Base-by-base conservation (phyloP, 495 filamentous ascomycete genomes). In the Evernia prunastri region DNA sequence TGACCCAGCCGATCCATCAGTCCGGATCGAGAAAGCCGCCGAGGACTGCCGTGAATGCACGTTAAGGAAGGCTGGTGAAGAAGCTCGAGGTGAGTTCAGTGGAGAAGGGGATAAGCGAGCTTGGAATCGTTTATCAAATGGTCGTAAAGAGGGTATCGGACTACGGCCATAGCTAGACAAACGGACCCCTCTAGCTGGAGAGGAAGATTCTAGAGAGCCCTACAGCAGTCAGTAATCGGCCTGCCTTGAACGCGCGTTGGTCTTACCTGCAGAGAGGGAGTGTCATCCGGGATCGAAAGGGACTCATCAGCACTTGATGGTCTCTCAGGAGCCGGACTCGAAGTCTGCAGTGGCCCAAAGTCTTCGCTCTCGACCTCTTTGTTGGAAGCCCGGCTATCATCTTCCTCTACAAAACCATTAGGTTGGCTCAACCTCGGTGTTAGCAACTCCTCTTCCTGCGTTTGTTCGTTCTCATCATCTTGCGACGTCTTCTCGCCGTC, bases 101-200 rank as follows among this genome's bases (percentile, higher is more conserved):
- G 81, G 81, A 4, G 85, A 82, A 2, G 87, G 84, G 25, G 86
- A 83, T 31, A 93, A 80, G 51, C 92, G 88, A 33, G 95, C 91
- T 70, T 94, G 89, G 75, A 97, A 97, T 29, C 95, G 85, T 67
- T 92, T 84, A 69, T 97, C 94, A 71, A 98, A 98, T 13, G 94
- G 94, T 70, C 91, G 82, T 66, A 96, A 87, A 17, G 91, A 91
- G 12, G 89, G 90, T 25, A 88, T 91, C 20, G 87, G 89, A 61
- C 80, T 83, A 49, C 73, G 69, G 63, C 79, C 73, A 58, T 80
- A 77, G 47, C 59, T 71, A 66, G 80, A 83, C 64, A 71, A 70
- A 70, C 77, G 80, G 57, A 77, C 76, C 65, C 81, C 90, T 71
- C 90, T 91, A 39, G 84, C 84, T 42, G 82, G 84, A 9, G 91